These are phyloP conservation scores for Rhynchosporium agropyri DNA, from an alignment of 2,329 filamentous ascomycete species.

Conservation along the genomic window DNA sequence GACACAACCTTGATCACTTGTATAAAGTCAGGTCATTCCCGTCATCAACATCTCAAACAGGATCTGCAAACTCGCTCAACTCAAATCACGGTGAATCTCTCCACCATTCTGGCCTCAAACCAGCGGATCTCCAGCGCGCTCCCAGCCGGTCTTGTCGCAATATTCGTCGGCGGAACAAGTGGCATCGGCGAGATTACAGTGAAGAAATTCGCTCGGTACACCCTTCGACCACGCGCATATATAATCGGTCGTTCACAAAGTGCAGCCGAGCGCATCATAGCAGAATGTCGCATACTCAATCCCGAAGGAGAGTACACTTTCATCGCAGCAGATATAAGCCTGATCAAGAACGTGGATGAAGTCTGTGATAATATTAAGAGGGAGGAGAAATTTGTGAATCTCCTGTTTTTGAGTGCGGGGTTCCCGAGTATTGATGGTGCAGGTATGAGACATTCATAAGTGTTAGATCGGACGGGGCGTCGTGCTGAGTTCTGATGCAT, in stretches of 20 bases:
- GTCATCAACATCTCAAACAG: not conserved
- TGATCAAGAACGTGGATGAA: constrained; percentile 53
- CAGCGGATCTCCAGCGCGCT: constrained; percentile 41
- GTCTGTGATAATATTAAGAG: constrained; percentile 49
- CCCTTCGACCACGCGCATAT: constrained; percentile 50
- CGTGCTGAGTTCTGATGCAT: too few relatives aligned
- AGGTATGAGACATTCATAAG: constrained; percentile 20
- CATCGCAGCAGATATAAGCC: constrained; percentile 51
- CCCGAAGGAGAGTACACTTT: constrained; percentile 50
- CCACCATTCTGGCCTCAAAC: constrained; percentile 44
- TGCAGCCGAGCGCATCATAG: constrained; percentile 42
- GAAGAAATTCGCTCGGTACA: constrained; percentile 48
- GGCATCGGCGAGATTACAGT: constrained; percentile 55
- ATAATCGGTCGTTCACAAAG: constrained; percentile 51
- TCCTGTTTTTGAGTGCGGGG: constrained; percentile 51
- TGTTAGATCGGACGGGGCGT: not conserved
- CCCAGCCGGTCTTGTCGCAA: constrained; percentile 46
- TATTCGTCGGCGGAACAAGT: constrained; percentile 56
- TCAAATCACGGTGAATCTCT: constrained; percentile 38
- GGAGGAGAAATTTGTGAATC: constrained; percentile 49
- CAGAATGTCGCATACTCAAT: constrained; percentile 49
- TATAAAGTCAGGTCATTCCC: not conserved
- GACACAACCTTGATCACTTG: not conserved
- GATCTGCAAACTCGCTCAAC: not conserved
- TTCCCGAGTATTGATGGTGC: constrained; percentile 35